Evolutionary conservation across 2,329 filamentous ascomycete species (phyloP).

Genomic region (Sarocladium oryzae): DNA sequence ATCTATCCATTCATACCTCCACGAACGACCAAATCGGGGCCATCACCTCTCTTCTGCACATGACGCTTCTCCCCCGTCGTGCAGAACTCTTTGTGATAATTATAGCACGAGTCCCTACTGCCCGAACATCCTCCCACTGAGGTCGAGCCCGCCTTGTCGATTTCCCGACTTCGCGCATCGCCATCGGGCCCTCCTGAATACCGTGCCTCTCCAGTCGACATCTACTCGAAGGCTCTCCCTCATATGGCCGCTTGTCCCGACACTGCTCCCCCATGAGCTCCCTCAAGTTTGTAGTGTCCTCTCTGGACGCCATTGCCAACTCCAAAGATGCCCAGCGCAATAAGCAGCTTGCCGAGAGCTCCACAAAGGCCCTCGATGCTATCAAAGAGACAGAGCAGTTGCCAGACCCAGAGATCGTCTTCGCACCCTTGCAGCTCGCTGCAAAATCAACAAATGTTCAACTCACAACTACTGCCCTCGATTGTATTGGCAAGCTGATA

Average conservation of each 20-base stretch:
- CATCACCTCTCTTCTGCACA: not conserved
- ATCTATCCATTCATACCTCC: not conserved
- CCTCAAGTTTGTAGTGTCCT: constrained; percentile 90
- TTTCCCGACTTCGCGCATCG: not conserved
- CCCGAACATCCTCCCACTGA: no score
- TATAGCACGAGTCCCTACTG: no score
- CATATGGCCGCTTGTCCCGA: constrained; percentile 39
- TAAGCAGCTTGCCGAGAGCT: constrained; percentile 75
- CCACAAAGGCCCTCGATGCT: constrained; percentile 73
- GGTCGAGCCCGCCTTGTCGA: no score
- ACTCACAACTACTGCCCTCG: constrained; percentile 82
- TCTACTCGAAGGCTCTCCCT: not conserved
- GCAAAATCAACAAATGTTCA: constrained; percentile 80
- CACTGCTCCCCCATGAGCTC: constrained; percentile 70
- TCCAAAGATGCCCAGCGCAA: constrained; percentile 88
- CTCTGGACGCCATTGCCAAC: constrained; percentile 82
- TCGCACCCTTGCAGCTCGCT: constrained; percentile 83
- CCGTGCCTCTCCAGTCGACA: not conserved
- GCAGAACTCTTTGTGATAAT: not conserved
- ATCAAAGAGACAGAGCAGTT: constrained; percentile 81
- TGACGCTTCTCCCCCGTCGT: not conserved
- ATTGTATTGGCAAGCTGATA: constrained; percentile 98
- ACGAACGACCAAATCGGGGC: not conserved
- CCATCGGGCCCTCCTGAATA: constrained; percentile 1
- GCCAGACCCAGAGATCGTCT: constrained; percentile 86